phyloP scores from a whole-genome alignment of 2,329 filamentous ascomycete species.

The Gaeumannomyces sp. region DNA sequence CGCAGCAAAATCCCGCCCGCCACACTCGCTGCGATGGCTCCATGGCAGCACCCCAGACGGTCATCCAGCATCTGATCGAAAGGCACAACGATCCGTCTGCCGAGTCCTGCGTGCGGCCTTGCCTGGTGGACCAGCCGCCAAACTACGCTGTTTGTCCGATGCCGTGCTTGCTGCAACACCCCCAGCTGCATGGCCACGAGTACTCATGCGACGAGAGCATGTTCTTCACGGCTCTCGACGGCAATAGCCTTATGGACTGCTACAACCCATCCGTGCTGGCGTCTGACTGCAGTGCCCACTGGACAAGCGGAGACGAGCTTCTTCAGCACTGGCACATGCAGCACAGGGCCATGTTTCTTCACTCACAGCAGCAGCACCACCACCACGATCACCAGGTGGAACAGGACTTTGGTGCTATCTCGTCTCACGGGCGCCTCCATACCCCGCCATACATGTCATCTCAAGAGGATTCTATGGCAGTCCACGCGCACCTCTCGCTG shows the following conservation, averaged over 20 bases:
- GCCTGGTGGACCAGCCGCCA: slow-evolving; percentile 5
- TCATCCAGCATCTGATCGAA: slow-evolving; percentile 6
- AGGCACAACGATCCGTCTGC: slow-evolving; percentile 2
- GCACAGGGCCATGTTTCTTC: slow-evolving; percentile 1
- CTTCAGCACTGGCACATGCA: slow-evolving; percentile 8
- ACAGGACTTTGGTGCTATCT: not conserved
- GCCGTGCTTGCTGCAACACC: slow-evolving; percentile 7
- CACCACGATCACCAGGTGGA: not conserved
- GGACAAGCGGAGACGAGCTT: slow-evolving; percentile 8
- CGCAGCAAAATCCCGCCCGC: not conserved
- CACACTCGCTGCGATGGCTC: not conserved
- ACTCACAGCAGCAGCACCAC: not conserved
- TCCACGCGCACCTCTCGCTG: slow-evolving; percentile 7
- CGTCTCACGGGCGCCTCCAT: not conserved
- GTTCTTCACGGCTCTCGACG: not conserved
- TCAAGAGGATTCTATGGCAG: not conserved
- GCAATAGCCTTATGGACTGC: not conserved
- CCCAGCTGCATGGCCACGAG: slow-evolving; percentile 3
- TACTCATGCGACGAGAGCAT: not conserved
- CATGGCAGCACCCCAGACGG: not conserved
- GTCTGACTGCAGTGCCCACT: not conserved
- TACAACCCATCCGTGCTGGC: not conserved
- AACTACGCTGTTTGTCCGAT: slow-evolving; percentile 5
- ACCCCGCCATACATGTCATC: not conserved
- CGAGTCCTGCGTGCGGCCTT: slow-evolving; percentile 5